A percentile compares a stretch with the other conserved stretches of the same genome.
phyloP scores from a whole-genome alignment of 768 basidiomycete species.

The Russula sp. region DNA sequence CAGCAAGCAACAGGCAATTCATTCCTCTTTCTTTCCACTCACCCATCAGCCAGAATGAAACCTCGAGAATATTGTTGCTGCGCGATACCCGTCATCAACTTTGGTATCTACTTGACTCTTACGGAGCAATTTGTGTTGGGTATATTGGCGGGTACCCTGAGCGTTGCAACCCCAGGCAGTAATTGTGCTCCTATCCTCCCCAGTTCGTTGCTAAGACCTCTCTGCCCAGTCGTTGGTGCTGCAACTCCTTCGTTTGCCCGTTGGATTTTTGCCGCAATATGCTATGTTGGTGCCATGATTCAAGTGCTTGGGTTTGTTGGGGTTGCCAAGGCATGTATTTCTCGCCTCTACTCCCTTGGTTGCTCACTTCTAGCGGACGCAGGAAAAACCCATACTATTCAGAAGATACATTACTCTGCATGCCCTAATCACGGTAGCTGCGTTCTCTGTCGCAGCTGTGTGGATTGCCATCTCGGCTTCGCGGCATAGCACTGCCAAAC shows the following conservation, averaged over 20 bases:
- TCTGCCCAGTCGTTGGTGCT: constrained; percentile 72
- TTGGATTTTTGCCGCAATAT: constrained; percentile 69
- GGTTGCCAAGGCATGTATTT: constrained; percentile 61
- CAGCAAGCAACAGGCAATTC: background rate
- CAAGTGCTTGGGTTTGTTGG: constrained; percentile 87
- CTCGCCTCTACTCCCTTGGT: background rate
- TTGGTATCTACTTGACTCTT: constrained; percentile 81
- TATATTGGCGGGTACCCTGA: constrained; percentile 65
- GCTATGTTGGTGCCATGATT: constrained; percentile 68
- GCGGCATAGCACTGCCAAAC: constrained; percentile 68
- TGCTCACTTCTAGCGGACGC: constrained; percentile 9
- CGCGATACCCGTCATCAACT: constrained; percentile 86
- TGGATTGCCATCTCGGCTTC: constrained; percentile 81
- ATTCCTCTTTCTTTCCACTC: constrained; percentile 14
- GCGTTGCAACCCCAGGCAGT: constrained; percentile 80
- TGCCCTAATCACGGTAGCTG: constrained; percentile 48
- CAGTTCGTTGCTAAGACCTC: constrained; percentile 5
- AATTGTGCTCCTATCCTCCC: constrained; percentile 36
- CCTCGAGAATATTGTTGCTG: constrained; percentile 89
- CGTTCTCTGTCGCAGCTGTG: constrained; percentile 73
- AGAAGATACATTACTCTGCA: constrained; percentile 71
- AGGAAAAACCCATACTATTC: constrained; percentile 69
- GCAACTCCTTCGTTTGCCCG: constrained; percentile 75
- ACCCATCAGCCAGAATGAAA: constrained; percentile 52
- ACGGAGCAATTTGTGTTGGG: constrained; percentile 71